Base-by-base conservation (phyloP, 495 filamentous ascomycete species). In the Chlorociboria aeruginascens region DNA sequence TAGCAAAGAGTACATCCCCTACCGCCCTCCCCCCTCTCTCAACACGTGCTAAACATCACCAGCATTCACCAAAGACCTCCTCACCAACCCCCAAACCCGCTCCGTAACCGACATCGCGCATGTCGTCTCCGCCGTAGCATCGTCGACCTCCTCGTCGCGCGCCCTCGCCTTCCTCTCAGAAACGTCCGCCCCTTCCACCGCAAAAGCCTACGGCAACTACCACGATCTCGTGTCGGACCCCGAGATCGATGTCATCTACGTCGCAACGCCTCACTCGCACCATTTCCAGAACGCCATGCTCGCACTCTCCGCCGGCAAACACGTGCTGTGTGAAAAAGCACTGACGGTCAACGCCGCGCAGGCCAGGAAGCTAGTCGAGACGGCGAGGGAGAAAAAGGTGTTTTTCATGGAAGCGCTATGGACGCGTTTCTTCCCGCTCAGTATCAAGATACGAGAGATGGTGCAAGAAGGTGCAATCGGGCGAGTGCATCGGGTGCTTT, bases 391-490 rank as follows among this genome's bases (percentile, higher is more conserved):
- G 56, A 94, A 93, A 74, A 77, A 79, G n/a, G 59, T 95, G 16
- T 95, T 96, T 68, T 64, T 97, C 33, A 95, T 95, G 87, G 90
- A 97, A 69, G 89, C 89, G 13, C 85, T 96, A 10, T 96, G 92
- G 90, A 96, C 89, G 34, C 70, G 90, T 17, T 92, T 85, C 62
- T 93, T 95, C 70, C 90, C 90, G 55, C 84, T 57, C 0, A 47
- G 40, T 53, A 75, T 84, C 47, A 78, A 90, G 63, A 66, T 95
- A 16, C 65, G 87, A 34, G 72, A 87, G 44, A 56, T 87, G 55
- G 81, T 93, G 46, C 71, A 68, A 46, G 29, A 25, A 6, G 56
- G 56, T 0, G 42, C 12, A 6, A 81, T 96, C 53, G 89, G 90
- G 7, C 76, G 79, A 37, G 82, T 95, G 3, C 74, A 83, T 32